These are phyloP conservation scores for Mycena sanguinolenta DNA, from an alignment of 768 basidiomycete species.

Conservation along the genomic window DNA sequence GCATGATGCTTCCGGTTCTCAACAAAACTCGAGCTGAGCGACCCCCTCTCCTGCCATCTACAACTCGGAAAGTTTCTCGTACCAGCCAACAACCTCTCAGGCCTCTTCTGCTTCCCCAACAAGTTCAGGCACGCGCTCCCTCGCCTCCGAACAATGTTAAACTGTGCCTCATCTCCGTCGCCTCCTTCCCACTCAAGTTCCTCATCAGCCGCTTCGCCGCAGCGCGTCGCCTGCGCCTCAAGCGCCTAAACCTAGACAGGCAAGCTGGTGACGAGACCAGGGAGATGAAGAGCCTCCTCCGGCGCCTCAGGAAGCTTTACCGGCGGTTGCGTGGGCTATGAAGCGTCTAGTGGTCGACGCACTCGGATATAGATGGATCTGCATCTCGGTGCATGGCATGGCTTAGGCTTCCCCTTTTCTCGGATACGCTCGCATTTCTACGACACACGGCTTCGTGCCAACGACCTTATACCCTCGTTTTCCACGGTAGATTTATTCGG, in stretches of 20 bases:
- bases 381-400: neutral
- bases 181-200: slow-evolving; percentile 7
- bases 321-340: slow-evolving; percentile 17
- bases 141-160: neutral
- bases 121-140: slow-evolving; percentile 19
- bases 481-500: slow-evolving; percentile 6
- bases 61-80: slow-evolving; percentile 8
- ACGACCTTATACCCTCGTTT: neutral
- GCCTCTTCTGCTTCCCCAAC: slow-evolving; percentile 28
- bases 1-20: neutral
- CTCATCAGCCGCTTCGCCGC: neutral
- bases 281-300: neutral
- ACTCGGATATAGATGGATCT: neutral
- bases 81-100: slow-evolving; percentile 15
- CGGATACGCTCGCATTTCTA: slow-evolving; percentile 20
- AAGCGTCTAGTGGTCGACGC: neutral
- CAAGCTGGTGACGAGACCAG: neutral
- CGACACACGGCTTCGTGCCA: slow-evolving; percentile 16
- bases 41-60: neutral
- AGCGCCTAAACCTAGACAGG: slow-evolving; percentile 19
- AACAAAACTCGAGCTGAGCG: neutral
- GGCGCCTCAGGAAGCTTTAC: neutral
- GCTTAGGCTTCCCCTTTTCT: slow-evolving; percentile 12
- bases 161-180: slow-evolving; percentile 14
- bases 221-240: slow-evolving; percentile 4